Evolutionary conservation across 2,329 filamentous ascomycete species (phyloP), one percentile per base, ranked within the genome.

Genomic region (Cytospora paraplurivora): DNA sequence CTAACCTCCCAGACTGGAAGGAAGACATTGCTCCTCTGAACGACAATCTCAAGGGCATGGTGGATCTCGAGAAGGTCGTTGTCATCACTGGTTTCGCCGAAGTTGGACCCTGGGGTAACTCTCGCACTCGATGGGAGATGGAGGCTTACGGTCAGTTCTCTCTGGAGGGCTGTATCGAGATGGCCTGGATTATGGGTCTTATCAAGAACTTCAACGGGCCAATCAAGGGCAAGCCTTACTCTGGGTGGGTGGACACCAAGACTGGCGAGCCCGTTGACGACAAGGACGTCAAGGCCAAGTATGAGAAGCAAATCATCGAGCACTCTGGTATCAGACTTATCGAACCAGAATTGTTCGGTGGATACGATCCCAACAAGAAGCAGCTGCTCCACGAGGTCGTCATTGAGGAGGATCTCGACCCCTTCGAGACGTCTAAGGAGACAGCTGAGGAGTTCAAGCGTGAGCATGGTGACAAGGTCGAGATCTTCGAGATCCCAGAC

Each of bases 131-230:
- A 67, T 99, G 95, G 95, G 95, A 99, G 81, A 99, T 99, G 94
- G 95, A 99, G 77, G 93, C 95, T 1, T 88, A 93, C 69, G 95
- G 95, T 74, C 86, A 97, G 73, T 99, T 99, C 81, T 98, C 95
- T 10, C 86, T 99, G 15, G 96, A 99, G 77, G 95, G 95, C 35
- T 98, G 95, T 72, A 90, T 99, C 66, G 95, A 99, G 79, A 99
- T 99, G 95, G 93, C 95, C 37, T 99, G 95, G 95, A 92, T 99
- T 77, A 99, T 98, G 94, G 95, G 95, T 73, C 87, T 98, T 65
- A 98, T 99, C 82, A 97, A 94, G 84, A 96, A 99, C 77, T 92
- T 97, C 82, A 98, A 98, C 71, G 95, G 95, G 19, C 88, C 89
- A 37, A 87, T 99, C 76, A 99, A 99, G 82, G 95, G 95, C 75